These are phyloP conservation scores for Ogataea angusta DNA, from an alignment of 805 yeast species.

Conservation along the genomic window DNA sequence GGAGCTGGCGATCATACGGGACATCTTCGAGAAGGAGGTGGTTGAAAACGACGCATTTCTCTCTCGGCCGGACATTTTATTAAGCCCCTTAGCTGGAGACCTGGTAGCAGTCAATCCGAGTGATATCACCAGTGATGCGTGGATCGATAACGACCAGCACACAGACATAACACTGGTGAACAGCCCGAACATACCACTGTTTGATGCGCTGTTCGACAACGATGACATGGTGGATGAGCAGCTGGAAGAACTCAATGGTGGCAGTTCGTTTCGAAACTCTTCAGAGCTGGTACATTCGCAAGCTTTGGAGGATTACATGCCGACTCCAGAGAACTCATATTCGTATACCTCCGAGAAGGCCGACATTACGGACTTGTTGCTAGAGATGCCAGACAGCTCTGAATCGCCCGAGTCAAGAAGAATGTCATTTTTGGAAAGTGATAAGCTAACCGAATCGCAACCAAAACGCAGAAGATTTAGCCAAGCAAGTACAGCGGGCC, in stretches of 20 bases:
- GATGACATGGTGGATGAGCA: neutral
- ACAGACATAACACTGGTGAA: neutral
- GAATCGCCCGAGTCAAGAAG: conserved; percentile 3
- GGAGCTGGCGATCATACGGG: conserved; percentile 4
- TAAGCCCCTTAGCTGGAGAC: neutral
- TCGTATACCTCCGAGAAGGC: neutral
- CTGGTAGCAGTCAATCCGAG: conserved; percentile 1
- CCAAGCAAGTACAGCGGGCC: neutral
- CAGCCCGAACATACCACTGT: neutral
- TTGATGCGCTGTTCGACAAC: neutral
- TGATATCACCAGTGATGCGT: neutral
- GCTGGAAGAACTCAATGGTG: conserved; percentile 2
- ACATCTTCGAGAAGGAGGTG: conserved; percentile 2
- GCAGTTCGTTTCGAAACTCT: conserved; percentile 5
- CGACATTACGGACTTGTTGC: conserved; percentile 1
- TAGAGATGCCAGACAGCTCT: conserved; percentile 4
- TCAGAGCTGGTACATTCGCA: conserved; percentile 3
- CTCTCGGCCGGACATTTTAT: neutral
- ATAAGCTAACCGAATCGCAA: neutral
- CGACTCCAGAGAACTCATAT: conserved; percentile 2
- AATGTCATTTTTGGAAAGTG: conserved; percentile 6
- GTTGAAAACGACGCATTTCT: neutral
- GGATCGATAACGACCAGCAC: neutral
- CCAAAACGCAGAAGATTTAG: neutral
- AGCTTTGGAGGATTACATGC: neutral